phyloP scores from a whole-genome alignment of 1,284 basidiomycete species.

The Psilocybe mexicana region DNA sequence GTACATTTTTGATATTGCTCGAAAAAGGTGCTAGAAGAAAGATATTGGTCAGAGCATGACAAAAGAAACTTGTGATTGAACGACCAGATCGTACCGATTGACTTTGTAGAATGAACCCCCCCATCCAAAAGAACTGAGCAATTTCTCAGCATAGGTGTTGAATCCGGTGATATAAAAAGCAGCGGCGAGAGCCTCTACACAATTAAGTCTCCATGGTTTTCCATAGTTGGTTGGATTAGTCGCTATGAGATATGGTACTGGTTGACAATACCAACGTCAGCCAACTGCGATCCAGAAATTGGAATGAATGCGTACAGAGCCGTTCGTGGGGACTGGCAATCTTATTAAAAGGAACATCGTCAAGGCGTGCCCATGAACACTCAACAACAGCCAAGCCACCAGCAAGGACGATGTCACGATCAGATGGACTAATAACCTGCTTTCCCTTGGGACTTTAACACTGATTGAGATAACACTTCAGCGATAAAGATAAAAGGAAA shows the following conservation, averaged over 20 bases:
- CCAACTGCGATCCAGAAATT: not conserved
- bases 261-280: not conserved
- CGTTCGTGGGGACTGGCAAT: constrained; percentile 93
- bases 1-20: constrained; percentile 73
- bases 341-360: constrained; percentile 93
- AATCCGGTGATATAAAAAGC: constrained; percentile 92
- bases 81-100: constrained; percentile 58
- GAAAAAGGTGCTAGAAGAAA: constrained; percentile 52
- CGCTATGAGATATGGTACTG: constrained; percentile 91
- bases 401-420: constrained; percentile 77
- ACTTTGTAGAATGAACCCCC: constrained; percentile 83
- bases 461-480: not conserved
- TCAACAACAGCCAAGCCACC: constrained; percentile 93
- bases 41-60: not conserved
- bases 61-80: not conserved
- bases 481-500: constrained; percentile 15
- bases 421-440: constrained; percentile 79
- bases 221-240: constrained; percentile 96
- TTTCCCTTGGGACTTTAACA: constrained; percentile 84
- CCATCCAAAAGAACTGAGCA: constrained; percentile 86
- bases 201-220: constrained; percentile 89
- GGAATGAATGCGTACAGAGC: constrained; percentile 59
- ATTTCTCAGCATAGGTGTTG: constrained; percentile 71
- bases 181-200: constrained; percentile 91
- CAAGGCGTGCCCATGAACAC: constrained; percentile 94